Percentiles rank a stretch among this genome's conserved stretches.
phyloP scores from a whole-genome alignment of 495 filamentous ascomycete species.

The Glutinoglossum americanum region DNA sequence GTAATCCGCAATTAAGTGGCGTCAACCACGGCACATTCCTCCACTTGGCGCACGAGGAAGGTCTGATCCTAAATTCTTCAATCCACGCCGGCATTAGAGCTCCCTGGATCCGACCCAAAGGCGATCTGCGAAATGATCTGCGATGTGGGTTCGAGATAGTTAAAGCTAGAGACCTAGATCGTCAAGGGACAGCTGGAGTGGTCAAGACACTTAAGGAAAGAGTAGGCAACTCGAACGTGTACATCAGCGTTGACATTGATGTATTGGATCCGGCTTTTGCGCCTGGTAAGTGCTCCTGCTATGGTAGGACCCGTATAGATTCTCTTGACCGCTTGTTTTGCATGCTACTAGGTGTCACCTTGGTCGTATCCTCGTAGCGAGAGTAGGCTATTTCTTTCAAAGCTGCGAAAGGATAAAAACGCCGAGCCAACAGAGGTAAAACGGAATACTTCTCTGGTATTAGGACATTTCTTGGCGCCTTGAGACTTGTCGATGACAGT shows the following conservation, averaged over 20 bases:
- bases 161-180: slow-evolving; percentile 28
- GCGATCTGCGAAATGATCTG: slow-evolving; percentile 25
- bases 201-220: slow-evolving; percentile 22
- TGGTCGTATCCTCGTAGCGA: background rate
- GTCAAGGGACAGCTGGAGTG: slow-evolving; percentile 19
- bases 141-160: slow-evolving; percentile 30
- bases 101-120: slow-evolving; percentile 11
- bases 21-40: slow-evolving; percentile 3
- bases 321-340: background rate
- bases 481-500: background rate
- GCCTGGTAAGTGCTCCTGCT: slow-evolving; percentile 15
- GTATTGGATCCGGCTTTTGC: slow-evolving; percentile 30
- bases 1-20: background rate
- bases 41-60: slow-evolving; percentile 2
- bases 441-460: background rate
- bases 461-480: background rate
- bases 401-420: background rate
- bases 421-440: background rate
- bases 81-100: slow-evolving; percentile 2
- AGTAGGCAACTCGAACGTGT: slow-evolving; percentile 13
- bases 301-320: background rate
- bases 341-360: background rate
- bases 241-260: slow-evolving; percentile 26
- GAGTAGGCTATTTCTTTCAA: background rate
- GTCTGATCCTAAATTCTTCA: slow-evolving; percentile 1